Evolutionary conservation across 176 grass and related monocot species (phyloP), one percentile per base, ranked within the genome.

Genomic region (Canna indica): DNA sequence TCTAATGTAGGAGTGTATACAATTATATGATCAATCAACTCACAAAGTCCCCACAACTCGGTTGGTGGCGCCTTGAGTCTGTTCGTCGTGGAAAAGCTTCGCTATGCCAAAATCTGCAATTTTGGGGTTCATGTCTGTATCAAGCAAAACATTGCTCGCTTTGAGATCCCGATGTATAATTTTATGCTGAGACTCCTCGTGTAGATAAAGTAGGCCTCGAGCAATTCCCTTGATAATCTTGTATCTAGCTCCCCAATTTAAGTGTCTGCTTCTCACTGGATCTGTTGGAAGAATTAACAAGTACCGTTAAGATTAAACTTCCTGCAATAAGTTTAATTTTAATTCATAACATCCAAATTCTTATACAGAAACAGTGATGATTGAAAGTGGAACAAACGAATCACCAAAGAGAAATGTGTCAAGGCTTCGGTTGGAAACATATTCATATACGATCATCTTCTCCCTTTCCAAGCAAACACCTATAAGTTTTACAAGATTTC

Each of bases 381-480:
- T 0, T 28, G 35, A 57, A 3, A n/a, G n/a, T n/a, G n/a, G 48
- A 7, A 39, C 31, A 42, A 14, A 8, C 16, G 65, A 41, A 17
- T 1, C 83, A 95, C 85, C 75, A 58, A 90, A 90, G 52, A 95
- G 84, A 83, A 83, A 68, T 13, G 45, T 85, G 64, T 95, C 80
- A 0, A 95, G 85, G 76, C 91, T 95, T 88, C 75, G 85, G 62
- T 95, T 95, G 22, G 82, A 75, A 63, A 90, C 74, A 68, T 83
- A 85, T 81, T 91, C 88, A 58, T 91, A 91, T 32, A 88, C 80
- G 70, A 95, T 83, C 62, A 95, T 34, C 68, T 67, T 95, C 74
- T 95, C 90, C 32, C 87, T 84, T 56, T 87, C 81, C 79, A 95
- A 79, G 77, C 84, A 95, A 71, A 90, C 87, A 33, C 87, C 91